phyloP scores from a whole-genome alignment of 192 early-diverging fungal species.

The Backusella morwellensis region DNA sequence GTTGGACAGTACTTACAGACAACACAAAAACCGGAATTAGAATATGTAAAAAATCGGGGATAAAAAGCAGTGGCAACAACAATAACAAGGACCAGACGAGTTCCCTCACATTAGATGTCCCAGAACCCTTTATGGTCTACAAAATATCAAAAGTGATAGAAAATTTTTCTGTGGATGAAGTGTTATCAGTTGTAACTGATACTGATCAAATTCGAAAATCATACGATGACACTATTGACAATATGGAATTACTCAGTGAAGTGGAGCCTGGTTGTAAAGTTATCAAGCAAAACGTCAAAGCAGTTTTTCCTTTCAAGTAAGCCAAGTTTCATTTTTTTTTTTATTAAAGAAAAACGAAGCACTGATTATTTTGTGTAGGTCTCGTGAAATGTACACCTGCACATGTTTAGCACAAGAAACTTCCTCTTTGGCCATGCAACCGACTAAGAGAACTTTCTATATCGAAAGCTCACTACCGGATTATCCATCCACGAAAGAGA shows the following conservation, averaged over 20 bases:
- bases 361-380: slow-evolving; percentile 13
- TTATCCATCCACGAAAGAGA: slow-evolving; percentile 2
- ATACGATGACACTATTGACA: slow-evolving; percentile 39
- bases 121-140: slow-evolving; percentile 42
- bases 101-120: slow-evolving; percentile 26
- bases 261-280: slow-evolving; percentile 42
- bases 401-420: slow-evolving; percentile 34
- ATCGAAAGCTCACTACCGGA: slow-evolving; percentile 29
- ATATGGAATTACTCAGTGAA: slow-evolving; percentile 32
- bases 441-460: slow-evolving; percentile 25
- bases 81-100: background rate
- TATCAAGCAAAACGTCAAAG: slow-evolving; percentile 40
- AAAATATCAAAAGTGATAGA: slow-evolving; percentile 54
- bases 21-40: slow-evolving; percentile 35
- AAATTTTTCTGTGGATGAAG: slow-evolving; percentile 49
- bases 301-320: slow-evolving; percentile 50
- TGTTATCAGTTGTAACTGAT: slow-evolving; percentile 45
- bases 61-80: slow-evolving; percentile 8
- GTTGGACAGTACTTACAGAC: slow-evolving; percentile 44
- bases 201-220: slow-evolving; percentile 30
- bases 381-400: slow-evolving; percentile 41
- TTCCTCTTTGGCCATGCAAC: background rate
- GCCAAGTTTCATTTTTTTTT: background rate
- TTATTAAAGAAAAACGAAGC: background rate
- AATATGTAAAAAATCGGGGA: slow-evolving; percentile 42